Conservation (phyloP, 2,329 filamentous ascomycete species). For the Fusarium protoensiforme region DNA sequence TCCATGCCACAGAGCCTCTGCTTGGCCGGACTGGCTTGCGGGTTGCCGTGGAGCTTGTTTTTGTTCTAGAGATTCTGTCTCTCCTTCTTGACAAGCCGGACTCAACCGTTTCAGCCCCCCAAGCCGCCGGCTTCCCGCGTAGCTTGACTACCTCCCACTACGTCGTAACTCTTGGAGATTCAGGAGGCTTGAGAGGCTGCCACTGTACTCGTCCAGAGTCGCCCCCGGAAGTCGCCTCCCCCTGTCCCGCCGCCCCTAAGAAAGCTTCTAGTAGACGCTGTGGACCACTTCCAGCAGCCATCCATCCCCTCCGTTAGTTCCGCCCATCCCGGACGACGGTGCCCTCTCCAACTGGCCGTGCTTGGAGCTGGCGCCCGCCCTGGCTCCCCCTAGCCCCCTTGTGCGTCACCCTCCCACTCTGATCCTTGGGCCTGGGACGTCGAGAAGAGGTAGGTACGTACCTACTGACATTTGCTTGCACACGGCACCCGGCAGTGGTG, state of each 20-base stretch:
- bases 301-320: constrained; percentile 28
- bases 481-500: constrained; percentile 27
- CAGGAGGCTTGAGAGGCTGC: constrained; percentile 16
- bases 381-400: constrained; percentile 27
- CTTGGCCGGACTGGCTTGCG: constrained; percentile 1
- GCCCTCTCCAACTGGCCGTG: constrained; percentile 40
- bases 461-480: constrained; percentile 3
- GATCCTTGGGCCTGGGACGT: constrained; percentile 31
- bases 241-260: constrained; percentile 32
- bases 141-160: background rate
- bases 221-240: constrained; percentile 20
- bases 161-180: background rate
- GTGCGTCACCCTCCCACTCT: constrained; percentile 30
- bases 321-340: constrained; percentile 37
- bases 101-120: constrained; percentile 10
- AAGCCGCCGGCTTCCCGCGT: background rate
- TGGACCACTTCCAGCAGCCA: constrained; percentile 10
- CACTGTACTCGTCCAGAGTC: background rate
- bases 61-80: background rate
- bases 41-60: constrained; percentile 21
- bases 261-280: constrained; percentile 34
- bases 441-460: background rate
- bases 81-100: constrained; percentile 14
- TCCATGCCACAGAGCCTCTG: constrained; percentile 6
- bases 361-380: constrained; percentile 26